Evolutionary conservation across 139 green algal genomes (phyloP).

Genomic region (Picocystis salinarum): DNA sequence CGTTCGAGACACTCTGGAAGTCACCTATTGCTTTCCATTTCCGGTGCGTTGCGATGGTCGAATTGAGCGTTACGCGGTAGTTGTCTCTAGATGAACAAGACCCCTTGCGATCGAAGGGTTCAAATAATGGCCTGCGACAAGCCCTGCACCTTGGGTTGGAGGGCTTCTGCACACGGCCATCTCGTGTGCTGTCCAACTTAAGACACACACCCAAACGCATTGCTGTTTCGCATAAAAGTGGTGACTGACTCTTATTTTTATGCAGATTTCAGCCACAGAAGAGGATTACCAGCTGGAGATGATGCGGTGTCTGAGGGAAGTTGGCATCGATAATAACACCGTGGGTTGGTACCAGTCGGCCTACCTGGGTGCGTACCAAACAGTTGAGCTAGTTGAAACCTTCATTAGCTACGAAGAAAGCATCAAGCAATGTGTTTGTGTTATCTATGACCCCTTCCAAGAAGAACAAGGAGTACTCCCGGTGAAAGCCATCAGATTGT

Average conservation of each 20-base stretch:
- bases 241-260: too few relatives aligned
- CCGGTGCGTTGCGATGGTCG: too few relatives aligned
- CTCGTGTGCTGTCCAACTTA: too few relatives aligned
- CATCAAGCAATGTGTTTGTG: slow-evolving; percentile 86
- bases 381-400: slow-evolving; percentile 88
- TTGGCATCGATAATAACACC: slow-evolving; percentile 99
- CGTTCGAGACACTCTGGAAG: slow-evolving; percentile 79
- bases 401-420: slow-evolving; percentile 94
- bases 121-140: too few relatives aligned
- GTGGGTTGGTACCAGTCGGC: slow-evolving; percentile 91
- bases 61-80: too few relatives aligned
- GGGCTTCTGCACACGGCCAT: too few relatives aligned
- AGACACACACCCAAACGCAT: too few relatives aligned
- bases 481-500: slow-evolving; percentile 68
- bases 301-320: slow-evolving; percentile 90
- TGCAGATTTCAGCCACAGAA: too few relatives aligned
- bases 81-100: too few relatives aligned
- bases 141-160: too few relatives aligned
- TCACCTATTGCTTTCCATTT: slow-evolving; percentile 96
- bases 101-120: too few relatives aligned
- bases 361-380: slow-evolving; percentile 61
- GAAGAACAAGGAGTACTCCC: slow-evolving; percentile 19
- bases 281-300: slow-evolving; percentile 98
- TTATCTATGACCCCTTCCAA: slow-evolving; percentile 78
- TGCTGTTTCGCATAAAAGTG: too few relatives aligned